Conservation (phyloP, 1,284 basidiomycete species). For the Phlebopus sp. region DNA sequence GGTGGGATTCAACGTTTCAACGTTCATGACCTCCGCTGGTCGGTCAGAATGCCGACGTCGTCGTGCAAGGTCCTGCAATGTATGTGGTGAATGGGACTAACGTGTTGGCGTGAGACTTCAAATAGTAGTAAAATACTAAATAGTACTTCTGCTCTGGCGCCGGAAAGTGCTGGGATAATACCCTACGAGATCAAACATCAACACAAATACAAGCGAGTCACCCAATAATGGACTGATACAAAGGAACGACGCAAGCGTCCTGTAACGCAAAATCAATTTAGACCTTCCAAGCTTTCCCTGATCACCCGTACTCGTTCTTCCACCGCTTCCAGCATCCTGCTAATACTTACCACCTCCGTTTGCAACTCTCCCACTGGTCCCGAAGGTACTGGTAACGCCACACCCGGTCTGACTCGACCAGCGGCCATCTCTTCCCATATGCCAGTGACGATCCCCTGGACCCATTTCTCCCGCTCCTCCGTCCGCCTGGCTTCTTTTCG, state of each 20-base stretch:
- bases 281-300: slow-evolving; percentile 32
- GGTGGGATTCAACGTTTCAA: too few species aligned
- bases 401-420: slow-evolving; percentile 26
- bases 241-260: not conserved
- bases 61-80: too few species aligned
- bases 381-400: slow-evolving; percentile 14
- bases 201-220: not conserved
- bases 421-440: slow-evolving; percentile 68
- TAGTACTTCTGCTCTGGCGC: too few species aligned
- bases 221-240: not conserved
- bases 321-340: slow-evolving; percentile 51
- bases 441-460: slow-evolving; percentile 64
- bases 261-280: slow-evolving; percentile 16
- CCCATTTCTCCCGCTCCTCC: slow-evolving; percentile 71
- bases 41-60: too few species aligned
- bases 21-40: too few species aligned
- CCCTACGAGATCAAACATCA: too few species aligned
- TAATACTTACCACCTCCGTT: slow-evolving; percentile 51
- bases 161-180: too few species aligned
- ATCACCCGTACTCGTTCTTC: slow-evolving; percentile 52
- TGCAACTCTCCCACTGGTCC: slow-evolving; percentile 35
- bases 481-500: slow-evolving; percentile 53
- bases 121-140: too few species aligned
- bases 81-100: too few species aligned
- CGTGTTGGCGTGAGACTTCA: too few species aligned